phyloP scores from a whole-genome alignment of 495 filamentous ascomycete genomes.

The Xylaria sp. region DNA sequence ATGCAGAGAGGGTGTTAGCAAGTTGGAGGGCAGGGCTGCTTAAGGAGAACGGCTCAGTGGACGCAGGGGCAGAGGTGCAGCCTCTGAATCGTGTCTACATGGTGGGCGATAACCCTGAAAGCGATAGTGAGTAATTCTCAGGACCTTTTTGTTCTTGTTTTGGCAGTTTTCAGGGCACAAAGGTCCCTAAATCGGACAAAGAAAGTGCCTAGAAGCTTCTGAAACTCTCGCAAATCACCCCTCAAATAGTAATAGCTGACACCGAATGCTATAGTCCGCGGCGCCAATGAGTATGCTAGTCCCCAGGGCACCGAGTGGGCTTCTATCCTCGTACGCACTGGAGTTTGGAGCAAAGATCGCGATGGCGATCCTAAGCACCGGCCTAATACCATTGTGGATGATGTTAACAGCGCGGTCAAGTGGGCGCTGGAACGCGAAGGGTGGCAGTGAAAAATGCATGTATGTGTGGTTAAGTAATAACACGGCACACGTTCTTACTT shows the following conservation, averaged over 20 bases:
- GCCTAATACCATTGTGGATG: slow-evolving; percentile 67
- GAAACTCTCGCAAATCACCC: no score
- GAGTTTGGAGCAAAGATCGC: slow-evolving; percentile 69
- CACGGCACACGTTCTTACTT: background rate
- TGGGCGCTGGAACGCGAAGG: slow-evolving; percentile 51
- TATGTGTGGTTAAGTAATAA: background rate
- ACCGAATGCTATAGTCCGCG: no score
- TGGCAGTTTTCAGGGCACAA: no score
- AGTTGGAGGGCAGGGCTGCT: slow-evolving; percentile 61
- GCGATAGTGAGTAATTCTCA: no score
- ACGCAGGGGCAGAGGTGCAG: slow-evolving; percentile 17
- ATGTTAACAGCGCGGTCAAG: slow-evolving; percentile 59
- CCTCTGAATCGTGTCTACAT: slow-evolving; percentile 79
- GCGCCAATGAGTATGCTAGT: slow-evolving; percentile 81
- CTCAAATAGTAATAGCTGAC: no score
- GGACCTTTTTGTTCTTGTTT: no score
- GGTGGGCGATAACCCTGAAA: slow-evolving; percentile 97
- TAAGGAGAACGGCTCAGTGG: slow-evolving; percentile 39
- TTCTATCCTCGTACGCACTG: slow-evolving; percentile 82
- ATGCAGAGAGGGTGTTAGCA: slow-evolving; percentile 76
- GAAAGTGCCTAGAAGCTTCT: no score
- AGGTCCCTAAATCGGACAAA: no score
- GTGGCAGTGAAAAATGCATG: slow-evolving; percentile 42
- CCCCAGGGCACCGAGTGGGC: slow-evolving; percentile 73
- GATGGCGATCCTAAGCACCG: slow-evolving; percentile 44